Evolutionary conservation across 2,329 filamentous ascomycete genomes (phyloP).

Genomic region (Microdochium nivale): DNA sequence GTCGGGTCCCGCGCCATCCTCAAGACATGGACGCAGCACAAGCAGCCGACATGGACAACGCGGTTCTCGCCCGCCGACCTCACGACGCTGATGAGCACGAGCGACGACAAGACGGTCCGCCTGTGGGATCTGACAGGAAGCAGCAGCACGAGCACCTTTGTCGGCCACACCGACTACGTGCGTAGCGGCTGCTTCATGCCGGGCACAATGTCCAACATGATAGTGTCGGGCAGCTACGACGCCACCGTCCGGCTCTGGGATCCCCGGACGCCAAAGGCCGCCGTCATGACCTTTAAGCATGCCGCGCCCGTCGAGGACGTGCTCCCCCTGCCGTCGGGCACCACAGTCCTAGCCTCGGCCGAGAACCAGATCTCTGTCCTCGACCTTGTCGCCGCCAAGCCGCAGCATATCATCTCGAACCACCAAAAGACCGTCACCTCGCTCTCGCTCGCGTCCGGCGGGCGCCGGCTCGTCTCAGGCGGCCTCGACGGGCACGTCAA

Average conservation of each 20-base stretch:
- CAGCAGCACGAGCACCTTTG: slow-evolving; percentile 66
- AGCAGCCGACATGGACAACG: slow-evolving; percentile 87
- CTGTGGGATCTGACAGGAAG: slow-evolving; percentile 89
- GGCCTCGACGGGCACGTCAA: slow-evolving; percentile 95
- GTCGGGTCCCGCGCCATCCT: slow-evolving; percentile 80
- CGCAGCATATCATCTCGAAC: slow-evolving; percentile 78
- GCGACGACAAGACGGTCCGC: slow-evolving; percentile 86
- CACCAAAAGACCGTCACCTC: slow-evolving; percentile 97
- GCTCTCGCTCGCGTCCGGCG: slow-evolving; percentile 72
- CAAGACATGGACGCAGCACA: slow-evolving; percentile 91
- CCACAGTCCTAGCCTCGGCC: slow-evolving; percentile 74
- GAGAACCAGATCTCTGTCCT: slow-evolving; percentile 85
- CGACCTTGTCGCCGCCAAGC: slow-evolving; percentile 84
- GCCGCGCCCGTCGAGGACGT: slow-evolving; percentile 81
- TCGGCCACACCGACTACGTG: slow-evolving; percentile 89
- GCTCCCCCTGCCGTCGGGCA: slow-evolving; percentile 79
- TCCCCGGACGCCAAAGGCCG: slow-evolving; percentile 58
- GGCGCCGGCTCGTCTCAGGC: slow-evolving; percentile 74
- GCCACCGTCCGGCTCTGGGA: slow-evolving; percentile 93
- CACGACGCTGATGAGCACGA: slow-evolving; percentile 79
- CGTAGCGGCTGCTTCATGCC: slow-evolving; percentile 82
- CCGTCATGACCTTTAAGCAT: slow-evolving; percentile 91
- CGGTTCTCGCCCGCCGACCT: slow-evolving; percentile 85
- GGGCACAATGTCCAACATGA: slow-evolving; percentile 58
- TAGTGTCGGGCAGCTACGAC: slow-evolving; percentile 91